phyloP scores from a whole-genome alignment of 345 rosid genomes.

The Dimocarpus longan region DNA sequence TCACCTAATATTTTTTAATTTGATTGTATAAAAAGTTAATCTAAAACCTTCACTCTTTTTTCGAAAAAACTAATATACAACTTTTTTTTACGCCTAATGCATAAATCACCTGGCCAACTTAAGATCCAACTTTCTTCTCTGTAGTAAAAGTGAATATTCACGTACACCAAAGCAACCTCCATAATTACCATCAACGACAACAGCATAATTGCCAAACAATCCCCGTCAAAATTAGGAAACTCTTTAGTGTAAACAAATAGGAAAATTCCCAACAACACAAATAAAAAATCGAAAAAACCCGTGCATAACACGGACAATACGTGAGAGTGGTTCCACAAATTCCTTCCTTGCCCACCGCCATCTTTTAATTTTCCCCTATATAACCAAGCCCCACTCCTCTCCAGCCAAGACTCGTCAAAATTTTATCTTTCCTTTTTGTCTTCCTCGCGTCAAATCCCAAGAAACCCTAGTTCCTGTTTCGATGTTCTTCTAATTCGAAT shows the following conservation, averaged over 20 bases:
- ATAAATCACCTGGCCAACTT: too few relatives aligned
- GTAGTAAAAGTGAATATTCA: too few relatives aligned
- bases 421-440: neutral
- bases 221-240: neutral
- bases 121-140: too few relatives aligned
- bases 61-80: too few relatives aligned
- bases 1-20: too few relatives aligned
- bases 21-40: too few relatives aligned
- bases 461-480: neutral
- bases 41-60: too few relatives aligned
- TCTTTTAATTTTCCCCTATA: neutral
- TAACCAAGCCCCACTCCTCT: neutral
- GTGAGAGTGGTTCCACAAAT: conserved; percentile 10
- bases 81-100: too few relatives aligned
- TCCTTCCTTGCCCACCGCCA: neutral
- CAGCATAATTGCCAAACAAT: neutral
- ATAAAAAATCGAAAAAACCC: neutral
- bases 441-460: neutral
- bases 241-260: neutral
- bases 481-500: neutral
- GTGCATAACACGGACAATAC: conserved; percentile 8
- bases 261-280: neutral
- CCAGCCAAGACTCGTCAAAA: neutral
- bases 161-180: too few relatives aligned
- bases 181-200: neutral